A percentile compares a stretch with the other conserved stretches of the same genome.
Evolutionary conservation across 139 green algal genomes (phyloP).

Genomic region (Tetradesmus obliquus): DNA sequence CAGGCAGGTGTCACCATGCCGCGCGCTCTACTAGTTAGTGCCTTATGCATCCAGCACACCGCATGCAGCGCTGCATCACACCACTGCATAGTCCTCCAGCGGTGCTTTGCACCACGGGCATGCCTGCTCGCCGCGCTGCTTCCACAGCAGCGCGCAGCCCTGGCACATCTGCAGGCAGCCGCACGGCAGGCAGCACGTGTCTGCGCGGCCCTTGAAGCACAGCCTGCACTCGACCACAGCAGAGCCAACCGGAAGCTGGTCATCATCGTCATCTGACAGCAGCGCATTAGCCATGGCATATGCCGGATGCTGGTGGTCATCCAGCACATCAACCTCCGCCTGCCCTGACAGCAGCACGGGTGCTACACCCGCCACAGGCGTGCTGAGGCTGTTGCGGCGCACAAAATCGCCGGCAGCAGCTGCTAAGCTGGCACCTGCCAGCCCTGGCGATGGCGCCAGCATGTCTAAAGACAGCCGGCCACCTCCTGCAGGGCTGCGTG

Average conservation of each 20-base stretch:
- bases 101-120: constrained; percentile 8
- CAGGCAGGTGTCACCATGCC: too few relatives aligned
- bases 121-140: constrained; percentile 4
- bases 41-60: background rate
- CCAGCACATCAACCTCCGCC: constrained; percentile 6
- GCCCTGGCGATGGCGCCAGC: background rate
- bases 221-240: constrained; percentile 8
- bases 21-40: too few relatives aligned
- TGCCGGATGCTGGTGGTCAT: constrained; percentile 39
- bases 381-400: constrained; percentile 19
- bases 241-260: background rate
- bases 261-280: constrained; percentile 23
- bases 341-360: background rate
- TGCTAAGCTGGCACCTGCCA: background rate
- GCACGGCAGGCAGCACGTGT: constrained; percentile 26
- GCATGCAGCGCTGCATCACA: background rate
- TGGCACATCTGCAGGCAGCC: constrained; percentile 30
- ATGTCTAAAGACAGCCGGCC: constrained; percentile 19
- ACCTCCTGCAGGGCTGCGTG: background rate
- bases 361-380: background rate
- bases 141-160: constrained; percentile 3
- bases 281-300: constrained; percentile 45
- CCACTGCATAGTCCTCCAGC: constrained; percentile 14
- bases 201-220: background rate
- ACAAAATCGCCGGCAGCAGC: background rate